phyloP scores from a whole-genome alignment of 768 basidiomycete genomes.

The Tylopilus felleus region DNA sequence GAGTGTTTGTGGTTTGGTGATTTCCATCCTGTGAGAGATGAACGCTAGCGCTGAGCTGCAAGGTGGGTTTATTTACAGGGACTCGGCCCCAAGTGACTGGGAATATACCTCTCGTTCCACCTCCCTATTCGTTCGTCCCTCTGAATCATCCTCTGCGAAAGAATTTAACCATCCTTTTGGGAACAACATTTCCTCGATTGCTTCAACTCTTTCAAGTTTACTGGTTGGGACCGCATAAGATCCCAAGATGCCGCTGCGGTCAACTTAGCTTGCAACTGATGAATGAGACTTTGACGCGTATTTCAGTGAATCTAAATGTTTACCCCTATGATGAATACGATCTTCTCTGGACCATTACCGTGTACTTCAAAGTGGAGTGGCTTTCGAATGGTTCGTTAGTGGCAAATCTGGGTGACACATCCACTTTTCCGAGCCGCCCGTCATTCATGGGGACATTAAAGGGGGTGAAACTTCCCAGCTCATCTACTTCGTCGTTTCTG shows the following conservation, averaged over 20 bases:
- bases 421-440: slow-evolving; percentile 23
- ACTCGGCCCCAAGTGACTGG: too few relatives aligned
- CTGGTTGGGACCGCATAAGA: too few relatives aligned
- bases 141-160: slow-evolving; percentile 47
- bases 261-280: too few relatives aligned
- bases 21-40: slow-evolving; percentile 70
- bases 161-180: slow-evolving; percentile 59
- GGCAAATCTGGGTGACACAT: too few relatives aligned
- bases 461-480: slow-evolving; percentile 21
- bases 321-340: slow-evolving; percentile 80
- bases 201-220: too few relatives aligned
- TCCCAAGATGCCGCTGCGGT: too few relatives aligned
- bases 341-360: slow-evolving; percentile 59
- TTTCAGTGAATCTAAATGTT: background rate
- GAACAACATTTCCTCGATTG: slow-evolving; percentile 59
- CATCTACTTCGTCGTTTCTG: background rate
- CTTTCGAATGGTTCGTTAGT: slow-evolving; percentile 53
- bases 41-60: too few relatives aligned
- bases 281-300: slow-evolving; percentile 2
- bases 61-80: too few relatives aligned
- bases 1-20: slow-evolving; percentile 47
- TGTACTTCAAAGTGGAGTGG: slow-evolving; percentile 79
- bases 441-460: slow-evolving; percentile 43
- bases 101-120: slow-evolving; percentile 55
- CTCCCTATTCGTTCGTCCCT: slow-evolving; percentile 62